Base-by-base conservation (phyloP, 352 stramenopile genomes). In the Blastocystis sp. region DNA sequence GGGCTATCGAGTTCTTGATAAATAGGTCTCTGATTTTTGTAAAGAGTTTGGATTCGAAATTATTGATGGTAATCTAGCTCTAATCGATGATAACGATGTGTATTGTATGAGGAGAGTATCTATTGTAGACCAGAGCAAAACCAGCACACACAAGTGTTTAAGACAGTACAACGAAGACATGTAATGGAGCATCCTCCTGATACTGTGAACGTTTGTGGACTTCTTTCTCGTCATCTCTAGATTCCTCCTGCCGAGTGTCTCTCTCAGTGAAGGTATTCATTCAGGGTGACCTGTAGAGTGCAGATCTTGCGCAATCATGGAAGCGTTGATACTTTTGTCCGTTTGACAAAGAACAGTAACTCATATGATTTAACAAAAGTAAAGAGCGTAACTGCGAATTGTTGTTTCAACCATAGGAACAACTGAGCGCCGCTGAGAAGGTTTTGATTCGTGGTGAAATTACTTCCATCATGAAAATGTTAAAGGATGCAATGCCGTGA, bases 21-120 rank as follows among this genome's bases (percentile, higher is more conserved):
- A 7, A 7, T 56, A 85, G 73, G 47, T 85, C 16, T 45, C 50
- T 30, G 73, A 85, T 18, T 85, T 85, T 53, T 85, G 73, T 34
- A 65, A 85, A 47, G 73, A 85, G 16, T 85, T 85, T 30, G 47
- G 73, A 20, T 85, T 85, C 30, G 56, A 66, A 45, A 30, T 85
- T 30, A 45, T 85, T 9, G 73, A 85, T 45, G 73, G 56, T 16
- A 68, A 64, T 53, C 16, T 85, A 45, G 73, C 55, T 11, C 53
- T 85, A 1, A n/a, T 65, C 7, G 73, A 85, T 30, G 73, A 85
- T 18, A 13, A 47, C 24, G 13, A n/a, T 24, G n/a, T 41, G 73
- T 85, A 54, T 20, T n/a, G 7, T 16, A 18, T 26, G 30, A 11
- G 26, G 24, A n/a, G 4, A 11, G 9, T 7, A n/a, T 85, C 34